Evolutionary conservation across 225 moss, liverwort and hornwort species (phyloP).

Genomic region (Polytrichum formosum): DNA sequence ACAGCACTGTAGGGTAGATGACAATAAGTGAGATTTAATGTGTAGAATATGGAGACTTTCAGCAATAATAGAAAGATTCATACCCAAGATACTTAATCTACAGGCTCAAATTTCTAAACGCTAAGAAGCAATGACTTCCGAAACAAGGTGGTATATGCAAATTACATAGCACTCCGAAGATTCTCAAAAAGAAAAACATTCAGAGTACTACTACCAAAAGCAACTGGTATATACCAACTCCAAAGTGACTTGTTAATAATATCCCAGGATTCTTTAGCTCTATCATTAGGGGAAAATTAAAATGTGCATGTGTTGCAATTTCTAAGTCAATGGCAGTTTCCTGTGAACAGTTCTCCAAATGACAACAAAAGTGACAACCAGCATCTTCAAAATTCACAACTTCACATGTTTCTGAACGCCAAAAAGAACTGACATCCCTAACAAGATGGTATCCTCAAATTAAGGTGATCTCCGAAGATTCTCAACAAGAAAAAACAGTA

Average conservation of each 20-base stretch:
- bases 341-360: not conserved
- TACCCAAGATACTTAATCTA: too few relatives aligned
- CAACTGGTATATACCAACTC: too few relatives aligned
- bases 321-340: not conserved
- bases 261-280: not conserved
- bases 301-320: not conserved
- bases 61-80: too few relatives aligned
- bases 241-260: too few relatives aligned
- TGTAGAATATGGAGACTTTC: too few relatives aligned
- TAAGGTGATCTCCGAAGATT: not conserved
- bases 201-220: too few relatives aligned
- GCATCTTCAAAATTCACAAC: slow-evolving; percentile 33
- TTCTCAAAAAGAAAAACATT: not conserved
- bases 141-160: too few relatives aligned
- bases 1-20: not conserved
- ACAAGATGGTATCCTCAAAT: too few relatives aligned
- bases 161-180: not conserved
- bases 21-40: too few relatives aligned
- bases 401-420: slow-evolving; percentile 4
- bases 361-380: not conserved
- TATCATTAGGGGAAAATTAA: not conserved
- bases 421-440: too few relatives aligned
- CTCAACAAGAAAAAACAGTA: not conserved
- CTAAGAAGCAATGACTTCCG: too few relatives aligned
- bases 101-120: not conserved